Evolutionary conservation across 306 rosid genomes (phyloP), one percentile per base, ranked within the genome.

Genomic region (cucumber (Cucumis sativus)): DNA sequence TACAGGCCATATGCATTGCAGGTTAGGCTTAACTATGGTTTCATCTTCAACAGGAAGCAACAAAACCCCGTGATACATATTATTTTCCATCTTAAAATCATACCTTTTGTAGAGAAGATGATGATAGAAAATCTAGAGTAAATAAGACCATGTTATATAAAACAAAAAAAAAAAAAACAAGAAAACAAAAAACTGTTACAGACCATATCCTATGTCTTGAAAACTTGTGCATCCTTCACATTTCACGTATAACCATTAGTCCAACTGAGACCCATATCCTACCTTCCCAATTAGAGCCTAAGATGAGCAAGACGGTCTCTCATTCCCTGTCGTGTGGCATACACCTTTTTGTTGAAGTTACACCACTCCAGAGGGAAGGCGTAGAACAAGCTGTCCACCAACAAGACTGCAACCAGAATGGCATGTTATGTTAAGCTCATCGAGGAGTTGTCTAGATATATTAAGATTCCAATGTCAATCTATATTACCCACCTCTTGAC

Each of bases 321-420:
- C 59, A 20, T 37, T 59, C 6, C 37, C 6, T 5, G 20, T 57
- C 14, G 9, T n/a, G 20, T 35, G 66, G 41, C 49, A 74, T 25
- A 45, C 43, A 64, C 41, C 18, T 62, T 68, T 68, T 43, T 21
- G 58, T 69, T 69, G 58, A 70, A 66, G 14, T 83, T 77, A 88
- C 83, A 90, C 96, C 81, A 90, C 93, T 66, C 91, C 93, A 0
- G 93, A 83, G 39, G 96, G 96, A 75, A 90, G 90, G 30, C 96
- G 89, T 77, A 90, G 54, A 80, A 88, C 89, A 64, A 90, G 96
- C 75, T 90, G 93, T 75, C 96, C 96, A 0, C 89, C 93, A 30
- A 90, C 79, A 21, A 89, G 25, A 82, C 96, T 90, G 96, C 79
- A 81, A 47, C 70, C 78, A 85, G 55, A 82, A 66, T 10, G 55